phyloP scores from a whole-genome alignment of 169 alveolate species.

The Theileria parva region DNA sequence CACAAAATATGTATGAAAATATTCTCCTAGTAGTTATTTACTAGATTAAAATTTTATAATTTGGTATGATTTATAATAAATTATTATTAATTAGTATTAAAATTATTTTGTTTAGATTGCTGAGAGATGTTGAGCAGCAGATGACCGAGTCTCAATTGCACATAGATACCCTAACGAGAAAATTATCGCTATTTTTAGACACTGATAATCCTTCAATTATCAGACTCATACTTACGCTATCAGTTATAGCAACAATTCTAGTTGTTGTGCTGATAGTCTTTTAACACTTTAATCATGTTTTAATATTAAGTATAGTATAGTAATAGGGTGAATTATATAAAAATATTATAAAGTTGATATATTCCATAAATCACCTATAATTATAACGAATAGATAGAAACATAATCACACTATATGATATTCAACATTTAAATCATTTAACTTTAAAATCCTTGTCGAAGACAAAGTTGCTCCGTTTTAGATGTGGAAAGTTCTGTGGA shows the following conservation, averaged over 20 bases:
- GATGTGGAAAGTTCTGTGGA: slow-evolving; percentile 53
- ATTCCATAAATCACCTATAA: background rate
- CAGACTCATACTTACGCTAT: slow-evolving; percentile 39
- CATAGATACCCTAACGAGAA: slow-evolving; percentile 31
- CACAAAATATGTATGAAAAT: slow-evolving; percentile 28
- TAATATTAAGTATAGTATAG: background rate
- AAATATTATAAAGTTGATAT: background rate
- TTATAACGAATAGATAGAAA: too few relatives aligned
- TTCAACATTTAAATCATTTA: background rate
- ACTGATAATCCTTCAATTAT: slow-evolving; percentile 64
- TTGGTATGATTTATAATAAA: background rate
- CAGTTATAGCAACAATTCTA: slow-evolving; percentile 35
- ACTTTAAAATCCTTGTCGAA: slow-evolving; percentile 25
- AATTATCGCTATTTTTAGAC: slow-evolving; percentile 52
- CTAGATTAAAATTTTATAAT: background rate
- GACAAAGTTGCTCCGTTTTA: slow-evolving; percentile 31
- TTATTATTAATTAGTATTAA: background rate
- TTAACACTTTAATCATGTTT: slow-evolving; percentile 10
- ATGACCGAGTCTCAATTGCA: slow-evolving; percentile 53
- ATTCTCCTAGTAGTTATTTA: background rate
- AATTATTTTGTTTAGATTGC: slow-evolving; percentile 5
- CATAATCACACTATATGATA: background rate
- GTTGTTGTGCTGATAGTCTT: slow-evolving; percentile 41
- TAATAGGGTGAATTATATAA: too few relatives aligned
- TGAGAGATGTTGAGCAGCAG: slow-evolving; percentile 19